These are phyloP conservation scores for Davidsoniella australis DNA, from an alignment of 2,329 filamentous ascomycete species.

Conservation along the genomic window DNA sequence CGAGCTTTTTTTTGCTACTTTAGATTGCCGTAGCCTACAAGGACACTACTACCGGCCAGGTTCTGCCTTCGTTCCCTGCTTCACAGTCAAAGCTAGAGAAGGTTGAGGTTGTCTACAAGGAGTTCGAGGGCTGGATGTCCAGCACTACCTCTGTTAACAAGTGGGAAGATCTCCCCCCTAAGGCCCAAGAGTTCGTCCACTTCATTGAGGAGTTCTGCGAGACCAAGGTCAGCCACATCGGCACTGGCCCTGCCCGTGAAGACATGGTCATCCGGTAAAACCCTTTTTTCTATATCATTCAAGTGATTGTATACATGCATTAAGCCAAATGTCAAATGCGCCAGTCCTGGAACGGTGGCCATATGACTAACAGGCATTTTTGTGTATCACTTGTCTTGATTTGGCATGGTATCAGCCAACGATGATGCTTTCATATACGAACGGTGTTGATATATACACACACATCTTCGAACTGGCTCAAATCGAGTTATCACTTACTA, in stretches of 20 bases:
- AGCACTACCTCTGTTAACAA: slow-evolving; percentile 41
- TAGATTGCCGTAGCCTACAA: slow-evolving; percentile 51
- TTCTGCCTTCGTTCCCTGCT: slow-evolving; percentile 46
- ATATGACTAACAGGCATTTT: slow-evolving; percentile 2
- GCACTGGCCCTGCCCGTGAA: slow-evolving; percentile 47
- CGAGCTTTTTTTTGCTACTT: slow-evolving; percentile 13
- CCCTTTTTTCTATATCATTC: neutral
- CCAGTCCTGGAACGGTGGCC: slow-evolving; percentile 13
- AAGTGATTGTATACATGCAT: neutral
- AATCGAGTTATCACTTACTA: neutral
- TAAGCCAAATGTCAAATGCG: slow-evolving; percentile 11
- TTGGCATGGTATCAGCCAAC: too few species aligned
- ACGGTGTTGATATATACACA: neutral
- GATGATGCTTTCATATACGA: too few species aligned
- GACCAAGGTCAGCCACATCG: slow-evolving; percentile 41
- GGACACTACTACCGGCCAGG: slow-evolving; percentile 24
- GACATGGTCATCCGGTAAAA: slow-evolving; percentile 35
- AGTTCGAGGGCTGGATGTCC: slow-evolving; percentile 52
- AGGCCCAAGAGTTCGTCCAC: slow-evolving; percentile 48
- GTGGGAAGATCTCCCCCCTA: slow-evolving; percentile 44
- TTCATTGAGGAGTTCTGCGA: slow-evolving; percentile 50
- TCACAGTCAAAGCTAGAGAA: slow-evolving; percentile 39
- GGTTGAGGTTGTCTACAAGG: slow-evolving; percentile 49
- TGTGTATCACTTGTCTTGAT: neutral
- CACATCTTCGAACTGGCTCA: neutral